These are phyloP conservation scores for Sphagnum fallax DNA, from an alignment of 228 moss, liverwort and hornwort species.

Conservation along the genomic window DNA sequence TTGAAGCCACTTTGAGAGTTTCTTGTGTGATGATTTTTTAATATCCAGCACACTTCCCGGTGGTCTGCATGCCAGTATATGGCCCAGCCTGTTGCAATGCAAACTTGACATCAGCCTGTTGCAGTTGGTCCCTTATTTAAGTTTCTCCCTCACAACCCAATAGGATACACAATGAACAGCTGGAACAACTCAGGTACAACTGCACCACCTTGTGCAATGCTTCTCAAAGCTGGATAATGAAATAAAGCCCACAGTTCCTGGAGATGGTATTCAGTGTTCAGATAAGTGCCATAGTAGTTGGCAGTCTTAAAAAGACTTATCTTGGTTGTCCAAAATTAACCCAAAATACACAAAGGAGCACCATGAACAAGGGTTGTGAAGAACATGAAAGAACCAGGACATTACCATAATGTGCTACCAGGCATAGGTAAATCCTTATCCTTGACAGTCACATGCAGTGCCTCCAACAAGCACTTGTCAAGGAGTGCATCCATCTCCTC, in stretches of 20 bases:
- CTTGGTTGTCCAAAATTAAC: no score
- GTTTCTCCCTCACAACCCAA: no score
- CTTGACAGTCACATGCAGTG: constrained; percentile 4
- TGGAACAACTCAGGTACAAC: not conserved
- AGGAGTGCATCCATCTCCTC: constrained; percentile 6
- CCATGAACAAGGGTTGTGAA: no score
- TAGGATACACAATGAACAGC: no score
- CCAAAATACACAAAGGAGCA: no score
- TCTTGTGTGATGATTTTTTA: constrained; percentile 8
- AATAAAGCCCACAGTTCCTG: not conserved
- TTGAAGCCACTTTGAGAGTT: constrained; percentile 6
- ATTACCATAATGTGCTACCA: constrained; percentile 6
- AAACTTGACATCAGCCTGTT: not conserved
- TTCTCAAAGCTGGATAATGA: not conserved
- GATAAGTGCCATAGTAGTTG: not conserved
- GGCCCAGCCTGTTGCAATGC: constrained; percentile 1
- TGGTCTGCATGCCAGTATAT: constrained; percentile 6
- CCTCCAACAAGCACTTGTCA: constrained; percentile 5
- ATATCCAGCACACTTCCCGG: constrained; percentile 4
- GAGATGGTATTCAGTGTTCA: not conserved
- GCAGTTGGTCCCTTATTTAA: no score
- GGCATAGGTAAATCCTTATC: constrained; percentile 7
- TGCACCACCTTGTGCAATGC: not conserved
- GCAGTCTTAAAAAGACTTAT: no score
- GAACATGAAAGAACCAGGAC: no score